Base-by-base conservation (phyloP, 805 yeast genomes). In the Starmera amethionina region DNA sequence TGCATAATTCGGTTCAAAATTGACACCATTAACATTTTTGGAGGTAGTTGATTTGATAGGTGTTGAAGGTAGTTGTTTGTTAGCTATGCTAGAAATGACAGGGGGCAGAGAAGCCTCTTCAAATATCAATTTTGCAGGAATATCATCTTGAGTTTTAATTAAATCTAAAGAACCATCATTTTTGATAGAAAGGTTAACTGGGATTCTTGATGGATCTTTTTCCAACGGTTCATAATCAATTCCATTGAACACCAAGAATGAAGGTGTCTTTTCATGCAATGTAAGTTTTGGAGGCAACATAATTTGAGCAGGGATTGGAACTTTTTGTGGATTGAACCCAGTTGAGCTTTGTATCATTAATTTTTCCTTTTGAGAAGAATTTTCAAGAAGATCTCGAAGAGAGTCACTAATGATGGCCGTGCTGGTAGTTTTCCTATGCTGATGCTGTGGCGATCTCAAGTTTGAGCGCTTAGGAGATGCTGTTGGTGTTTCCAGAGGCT, bases 261-360 rank as follows among this genome's bases (percentile, higher is more conserved):
- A 42, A 34, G 28, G 45, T 54, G 4, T 44, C 16, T 43, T 53
- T 59, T 64, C 63, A 32, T 44, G 40, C 5, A 65, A 64, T 0
- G 68, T 64, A 15, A 65, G 40, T 27, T 45, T 50, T 5, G 70
- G 70, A 9, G 71, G 71, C 8, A 65, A 43, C 4, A 49, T 42
- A 7, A 60, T 52, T 40, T 64, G 64, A 12, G 62, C 50, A 8
- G 71, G 71, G 2, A 65, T 54, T 1, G 71, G 63, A 1, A 64
- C 50, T 12, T 48, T 43, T 31, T 53, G 53, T 14, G 44, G 44
- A 43, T 63, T 65, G 32, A 65, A 42, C 8, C 65, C 61, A 0
- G 69, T 60, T 32, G 59, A 56, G 3, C 67, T 55, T 8, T 63
- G 51, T 15, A 65, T 40, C 38, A 59, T 63, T 12, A 65, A 47